These are phyloP conservation scores for Asterochloris erici DNA, from an alignment of 139 green algal species.

Conservation along the genomic window DNA sequence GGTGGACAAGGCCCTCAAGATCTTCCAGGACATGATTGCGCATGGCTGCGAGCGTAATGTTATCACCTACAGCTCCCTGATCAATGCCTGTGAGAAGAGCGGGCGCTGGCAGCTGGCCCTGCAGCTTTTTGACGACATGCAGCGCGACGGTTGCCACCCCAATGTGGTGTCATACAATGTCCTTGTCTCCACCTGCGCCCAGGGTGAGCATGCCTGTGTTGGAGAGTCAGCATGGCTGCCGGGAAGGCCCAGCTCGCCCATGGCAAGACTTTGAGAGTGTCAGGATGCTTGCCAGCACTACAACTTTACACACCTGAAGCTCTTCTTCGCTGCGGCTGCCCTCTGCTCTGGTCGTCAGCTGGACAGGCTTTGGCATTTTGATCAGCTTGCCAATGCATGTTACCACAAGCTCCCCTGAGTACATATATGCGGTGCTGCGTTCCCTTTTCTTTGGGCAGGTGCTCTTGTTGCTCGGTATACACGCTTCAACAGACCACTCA, in stretches of 20 bases:
- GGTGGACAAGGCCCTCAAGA: constrained; percentile 52
- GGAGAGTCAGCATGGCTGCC: background rate
- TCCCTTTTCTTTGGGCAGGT: no score
- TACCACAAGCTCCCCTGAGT: no score
- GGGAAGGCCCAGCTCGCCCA: background rate
- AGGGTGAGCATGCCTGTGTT: constrained; percentile 19
- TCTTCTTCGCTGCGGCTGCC: no score
- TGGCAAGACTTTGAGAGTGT: no score
- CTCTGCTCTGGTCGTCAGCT: no score
- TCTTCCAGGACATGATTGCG: constrained; percentile 74
- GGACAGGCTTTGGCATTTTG: no score
- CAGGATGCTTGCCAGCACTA: no score
- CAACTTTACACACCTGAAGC: no score
- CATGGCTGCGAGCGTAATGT: constrained; percentile 61
- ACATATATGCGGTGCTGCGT: no score
- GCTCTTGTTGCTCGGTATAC: no score
- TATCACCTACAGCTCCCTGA: constrained; percentile 83
- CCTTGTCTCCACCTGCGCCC: constrained; percentile 66
- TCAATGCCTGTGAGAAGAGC: constrained; percentile 71
- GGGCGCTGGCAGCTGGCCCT: constrained; percentile 61
- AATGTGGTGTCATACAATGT: constrained; percentile 86
- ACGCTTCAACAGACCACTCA: no score
- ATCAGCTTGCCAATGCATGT: no score
- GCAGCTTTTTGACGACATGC: constrained; percentile 44
- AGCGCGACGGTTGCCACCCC: constrained; percentile 2